Evolutionary conservation across 768 basidiomycete species (phyloP).

Genomic region (Candolleomyces eurysporus): DNA sequence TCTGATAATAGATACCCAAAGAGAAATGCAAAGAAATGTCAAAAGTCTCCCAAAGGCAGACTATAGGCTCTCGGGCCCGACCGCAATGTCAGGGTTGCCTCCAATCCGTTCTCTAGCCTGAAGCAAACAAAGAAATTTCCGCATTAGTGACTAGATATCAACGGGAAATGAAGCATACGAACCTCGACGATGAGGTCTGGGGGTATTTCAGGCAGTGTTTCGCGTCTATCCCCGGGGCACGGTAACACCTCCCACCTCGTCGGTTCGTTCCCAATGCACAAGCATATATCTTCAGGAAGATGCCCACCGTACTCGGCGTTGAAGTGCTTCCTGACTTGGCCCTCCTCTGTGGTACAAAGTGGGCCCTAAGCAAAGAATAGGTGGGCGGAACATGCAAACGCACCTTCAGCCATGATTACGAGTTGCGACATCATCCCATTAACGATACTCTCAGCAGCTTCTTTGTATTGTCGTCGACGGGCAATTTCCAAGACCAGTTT

Average conservation of each 20-base stretch:
- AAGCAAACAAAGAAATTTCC: background rate
- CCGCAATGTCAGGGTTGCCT: background rate
- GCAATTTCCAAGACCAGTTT: slow-evolving; percentile 74
- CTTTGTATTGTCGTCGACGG: slow-evolving; percentile 63
- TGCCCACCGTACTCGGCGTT: slow-evolving; percentile 70
- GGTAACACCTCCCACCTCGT: slow-evolving; percentile 72
- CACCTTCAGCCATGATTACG: slow-evolving; percentile 65
- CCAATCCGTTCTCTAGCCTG: slow-evolving; percentile 5
- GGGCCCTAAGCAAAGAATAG: background rate
- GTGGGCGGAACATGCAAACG: slow-evolving; percentile 7
- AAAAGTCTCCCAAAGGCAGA: no score
- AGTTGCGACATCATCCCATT: slow-evolving; percentile 65
- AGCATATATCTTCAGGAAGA: slow-evolving; percentile 77
- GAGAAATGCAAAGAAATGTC: no score
- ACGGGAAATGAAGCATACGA: slow-evolving; percentile 7
- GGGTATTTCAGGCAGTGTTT: slow-evolving; percentile 62
- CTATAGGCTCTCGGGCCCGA: slow-evolving; percentile 9
- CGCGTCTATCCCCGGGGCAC: slow-evolving; percentile 49
- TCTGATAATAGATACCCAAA: no score
- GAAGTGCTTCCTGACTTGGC: slow-evolving; percentile 59
- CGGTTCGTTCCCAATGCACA: slow-evolving; percentile 72
- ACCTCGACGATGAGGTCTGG: slow-evolving; percentile 59
- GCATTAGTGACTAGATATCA: background rate
- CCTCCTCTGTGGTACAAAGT: slow-evolving; percentile 55
- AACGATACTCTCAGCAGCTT: slow-evolving; percentile 63